Percentiles rank a stretch among this genome's conserved stretches.
These are phyloP conservation scores for Dovyalis caffra DNA, from an alignment of 345 rosid genomes.

Conservation along the genomic window DNA sequence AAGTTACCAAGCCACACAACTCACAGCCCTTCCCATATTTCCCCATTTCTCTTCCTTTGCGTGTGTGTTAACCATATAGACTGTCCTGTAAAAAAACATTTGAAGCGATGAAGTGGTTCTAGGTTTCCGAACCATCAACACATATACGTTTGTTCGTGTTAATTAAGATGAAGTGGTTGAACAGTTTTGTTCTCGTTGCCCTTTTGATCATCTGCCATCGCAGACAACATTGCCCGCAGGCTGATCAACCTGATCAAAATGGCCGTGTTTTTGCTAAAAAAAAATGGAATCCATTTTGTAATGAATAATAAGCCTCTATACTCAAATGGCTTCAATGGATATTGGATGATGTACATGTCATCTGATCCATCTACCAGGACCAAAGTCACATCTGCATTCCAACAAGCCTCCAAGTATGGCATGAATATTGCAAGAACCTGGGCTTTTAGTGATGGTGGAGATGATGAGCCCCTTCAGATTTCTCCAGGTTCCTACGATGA, in stretches of 20 bases:
- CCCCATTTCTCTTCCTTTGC: no score
- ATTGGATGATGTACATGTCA: constrained; percentile 71
- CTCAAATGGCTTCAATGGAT: constrained; percentile 80
- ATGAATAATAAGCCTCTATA: constrained; percentile 42
- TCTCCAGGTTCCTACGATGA: constrained; percentile 71
- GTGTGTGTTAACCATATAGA: no score
- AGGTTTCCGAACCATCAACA: no score
- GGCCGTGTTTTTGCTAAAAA: constrained; percentile 28
- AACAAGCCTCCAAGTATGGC: constrained; percentile 54
- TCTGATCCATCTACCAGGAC: constrained; percentile 50
- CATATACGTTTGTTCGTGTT: no score
- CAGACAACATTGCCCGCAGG: background rate
- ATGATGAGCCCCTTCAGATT: constrained; percentile 51
- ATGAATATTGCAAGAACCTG: constrained; percentile 76
- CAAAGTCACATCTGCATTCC: constrained; percentile 50
- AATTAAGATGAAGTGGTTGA: constrained; percentile 28
- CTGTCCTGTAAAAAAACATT: no score
- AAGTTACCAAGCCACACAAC: no score
- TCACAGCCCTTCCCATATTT: no score
- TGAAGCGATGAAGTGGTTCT: no score
- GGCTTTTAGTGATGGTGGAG: constrained; percentile 71
- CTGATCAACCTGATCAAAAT: background rate
- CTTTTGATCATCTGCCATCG: background rate
- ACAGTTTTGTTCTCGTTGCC: background rate
- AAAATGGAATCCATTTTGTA: constrained; percentile 46